Evolutionary conservation across 2,329 filamentous ascomycete genomes (phyloP).

Genomic region (Colletotrichum salicis): DNA sequence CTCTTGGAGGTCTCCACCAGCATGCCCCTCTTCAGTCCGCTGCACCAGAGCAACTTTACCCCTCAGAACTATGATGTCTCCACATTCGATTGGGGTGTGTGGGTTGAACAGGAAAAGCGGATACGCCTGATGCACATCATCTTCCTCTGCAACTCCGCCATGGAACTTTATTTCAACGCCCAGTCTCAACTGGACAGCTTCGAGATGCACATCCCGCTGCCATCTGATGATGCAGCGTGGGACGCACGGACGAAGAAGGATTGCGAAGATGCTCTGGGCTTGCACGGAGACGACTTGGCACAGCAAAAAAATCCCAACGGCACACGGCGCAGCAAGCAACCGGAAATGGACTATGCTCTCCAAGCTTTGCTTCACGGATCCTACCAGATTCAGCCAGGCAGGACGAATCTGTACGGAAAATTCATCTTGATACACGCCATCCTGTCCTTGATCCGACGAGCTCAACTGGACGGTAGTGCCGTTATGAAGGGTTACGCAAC

Average conservation of each 20-base stretch:
- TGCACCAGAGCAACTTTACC: slow-evolving; percentile 67
- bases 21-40: slow-evolving; percentile 63
- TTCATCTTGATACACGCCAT: slow-evolving; percentile 79
- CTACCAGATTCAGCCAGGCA: slow-evolving; percentile 69
- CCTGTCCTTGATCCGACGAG: slow-evolving; percentile 66
- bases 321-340: slow-evolving; percentile 71
- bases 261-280: slow-evolving; percentile 73
- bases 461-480: slow-evolving; percentile 53
- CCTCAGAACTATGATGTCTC: slow-evolving; percentile 57
- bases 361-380: slow-evolving; percentile 68
- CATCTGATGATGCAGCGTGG: slow-evolving; percentile 79
- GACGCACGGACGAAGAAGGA: slow-evolving; percentile 69
- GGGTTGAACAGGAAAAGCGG: slow-evolving; percentile 78
- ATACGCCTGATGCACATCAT: slow-evolving; percentile 73
- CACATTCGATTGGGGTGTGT: slow-evolving; percentile 72
- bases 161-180: slow-evolving; percentile 79
- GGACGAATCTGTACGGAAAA: slow-evolving; percentile 78
- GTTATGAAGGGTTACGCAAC: slow-evolving; percentile 58
- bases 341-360: slow-evolving; percentile 70
- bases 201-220: slow-evolving; percentile 75
- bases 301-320: slow-evolving; percentile 68
- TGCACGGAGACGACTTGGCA: slow-evolving; percentile 68
- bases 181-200: slow-evolving; percentile 70
- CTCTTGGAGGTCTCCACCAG: slow-evolving; percentile 65
- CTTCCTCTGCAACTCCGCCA: slow-evolving; percentile 71